These are phyloP conservation scores for Buxus sempervirens DNA, from an alignment of 164 flowering plant genomes.

Conservation along the genomic window DNA sequence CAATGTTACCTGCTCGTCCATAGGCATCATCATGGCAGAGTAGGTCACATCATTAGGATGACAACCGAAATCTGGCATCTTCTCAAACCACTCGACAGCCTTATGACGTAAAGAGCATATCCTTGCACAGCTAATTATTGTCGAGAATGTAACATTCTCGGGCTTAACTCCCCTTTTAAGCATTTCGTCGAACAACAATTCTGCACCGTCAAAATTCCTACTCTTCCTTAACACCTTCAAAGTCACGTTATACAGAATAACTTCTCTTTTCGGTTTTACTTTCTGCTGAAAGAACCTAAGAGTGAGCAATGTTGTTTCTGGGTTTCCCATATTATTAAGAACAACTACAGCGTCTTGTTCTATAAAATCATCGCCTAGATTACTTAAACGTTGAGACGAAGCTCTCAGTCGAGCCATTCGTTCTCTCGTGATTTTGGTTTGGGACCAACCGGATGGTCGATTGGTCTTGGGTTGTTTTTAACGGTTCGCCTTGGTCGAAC, in stretches of 20 bases:
- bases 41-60: slow-evolving; percentile 70
- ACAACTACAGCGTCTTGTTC: no score
- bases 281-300: slow-evolving; percentile 45
- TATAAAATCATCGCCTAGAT: no score
- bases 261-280: slow-evolving; percentile 32
- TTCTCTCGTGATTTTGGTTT: no score
- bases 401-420: no score
- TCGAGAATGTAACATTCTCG: slow-evolving; percentile 80
- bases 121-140: slow-evolving; percentile 82
- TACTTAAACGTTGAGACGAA: no score
- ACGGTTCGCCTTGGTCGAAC: no score
- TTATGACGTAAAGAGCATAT: slow-evolving; percentile 48
- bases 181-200: slow-evolving; percentile 72
- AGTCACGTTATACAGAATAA: slow-evolving; percentile 69
- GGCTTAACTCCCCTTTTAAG: slow-evolving; percentile 60
- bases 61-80: slow-evolving; percentile 60
- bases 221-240: slow-evolving; percentile 68
- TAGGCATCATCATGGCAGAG: slow-evolving; percentile 88
- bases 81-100: slow-evolving; percentile 92
- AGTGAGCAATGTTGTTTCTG: slow-evolving; percentile 46
- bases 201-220: slow-evolving; percentile 51
- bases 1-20: slow-evolving; percentile 70
- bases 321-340: slow-evolving; percentile 63
- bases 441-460: no score
- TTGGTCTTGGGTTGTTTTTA: no score